A percentile compares a stretch with the other conserved stretches of the same genome.
Conservation (phyloP, 2,329 filamentous ascomycete species). For the Colletotrichum horii region DNA sequence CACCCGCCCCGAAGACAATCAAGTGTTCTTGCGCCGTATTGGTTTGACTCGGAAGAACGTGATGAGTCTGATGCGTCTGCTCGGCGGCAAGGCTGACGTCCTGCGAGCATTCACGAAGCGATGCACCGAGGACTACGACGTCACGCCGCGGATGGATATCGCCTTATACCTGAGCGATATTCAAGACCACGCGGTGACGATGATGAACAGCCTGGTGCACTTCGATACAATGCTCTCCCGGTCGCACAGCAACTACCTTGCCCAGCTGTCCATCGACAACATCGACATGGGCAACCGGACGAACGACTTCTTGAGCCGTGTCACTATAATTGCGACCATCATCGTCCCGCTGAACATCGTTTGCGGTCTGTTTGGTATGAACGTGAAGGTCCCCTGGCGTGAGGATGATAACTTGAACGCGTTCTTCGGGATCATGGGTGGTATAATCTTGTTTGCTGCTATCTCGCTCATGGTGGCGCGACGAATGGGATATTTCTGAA, state of each 20-base stretch:
- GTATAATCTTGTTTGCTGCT: conserved; percentile 58
- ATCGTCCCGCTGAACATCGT: conserved; percentile 94
- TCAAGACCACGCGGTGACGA: conserved; percentile 98
- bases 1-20: conserved; percentile 87
- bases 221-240: conserved; percentile 98
- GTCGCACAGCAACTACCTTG: conserved; percentile 93
- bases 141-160: conserved; percentile 95
- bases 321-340: conserved; percentile 91
- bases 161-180: conserved; percentile 97
- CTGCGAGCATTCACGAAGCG: conserved; percentile 97
- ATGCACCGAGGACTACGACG: conserved; percentile 95
- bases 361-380: conserved; percentile 87
- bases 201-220: conserved; percentile 95
- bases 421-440: conserved; percentile 55
- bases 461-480: conserved; percentile 39
- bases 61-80: conserved; percentile 87
- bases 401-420: conserved; percentile 55
- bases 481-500: neutral
- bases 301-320: conserved; percentile 90
- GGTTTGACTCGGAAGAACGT: conserved; percentile 92
- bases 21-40: conserved; percentile 85
- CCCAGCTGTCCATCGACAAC: conserved; percentile 90
- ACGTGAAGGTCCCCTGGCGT: conserved; percentile 74
- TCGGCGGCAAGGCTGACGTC: conserved; percentile 96
- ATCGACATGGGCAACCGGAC: conserved; percentile 86